These are phyloP conservation scores for Penicillium simplicissimum DNA, from an alignment of 495 filamentous ascomycete genomes.

Conservation along the genomic window DNA sequence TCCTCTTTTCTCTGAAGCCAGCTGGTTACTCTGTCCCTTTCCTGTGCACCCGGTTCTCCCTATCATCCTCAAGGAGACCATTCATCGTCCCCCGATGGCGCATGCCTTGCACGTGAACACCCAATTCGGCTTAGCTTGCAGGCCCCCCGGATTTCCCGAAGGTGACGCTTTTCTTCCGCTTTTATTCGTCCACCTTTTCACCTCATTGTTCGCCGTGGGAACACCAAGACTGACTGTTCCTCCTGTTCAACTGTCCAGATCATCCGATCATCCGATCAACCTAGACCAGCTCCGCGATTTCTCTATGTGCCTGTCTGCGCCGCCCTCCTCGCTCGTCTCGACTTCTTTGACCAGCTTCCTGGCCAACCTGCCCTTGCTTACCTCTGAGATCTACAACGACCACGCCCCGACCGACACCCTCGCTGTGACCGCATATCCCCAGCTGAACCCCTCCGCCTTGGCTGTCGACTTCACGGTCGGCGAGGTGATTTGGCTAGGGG, in stretches of 20 bases:
- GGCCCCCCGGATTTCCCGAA: conserved; percentile 32
- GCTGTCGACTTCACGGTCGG: conserved; percentile 27
- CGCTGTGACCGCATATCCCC: conserved; percentile 16
- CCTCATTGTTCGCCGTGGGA: conserved; percentile 5
- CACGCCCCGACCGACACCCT: conserved; percentile 9
- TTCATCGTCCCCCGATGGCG: conserved; percentile 4
- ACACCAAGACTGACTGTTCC: neutral
- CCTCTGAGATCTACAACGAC: conserved; percentile 15
- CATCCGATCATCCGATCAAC: conserved; percentile 10
- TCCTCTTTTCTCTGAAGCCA: neutral
- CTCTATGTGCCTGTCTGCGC: conserved; percentile 46
- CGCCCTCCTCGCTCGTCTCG: conserved; percentile 38
- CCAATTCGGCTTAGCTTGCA: conserved; percentile 22
- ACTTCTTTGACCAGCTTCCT: conserved; percentile 35
- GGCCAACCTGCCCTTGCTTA: conserved; percentile 21
- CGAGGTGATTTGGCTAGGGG: conserved; percentile 56
- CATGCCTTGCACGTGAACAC: conserved; percentile 25
- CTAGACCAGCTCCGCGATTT: conserved; percentile 15
- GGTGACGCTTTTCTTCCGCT: conserved; percentile 22
- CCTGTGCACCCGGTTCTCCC: neutral
- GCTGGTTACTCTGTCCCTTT: neutral
- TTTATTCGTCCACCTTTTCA: conserved; percentile 5
- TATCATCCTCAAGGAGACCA: neutral
- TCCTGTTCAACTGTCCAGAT: neutral
- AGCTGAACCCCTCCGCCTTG: conserved; percentile 17